phyloP scores from a whole-genome alignment of 2,329 filamentous ascomycete genomes.

The Diaporthe aspalathi region DNA sequence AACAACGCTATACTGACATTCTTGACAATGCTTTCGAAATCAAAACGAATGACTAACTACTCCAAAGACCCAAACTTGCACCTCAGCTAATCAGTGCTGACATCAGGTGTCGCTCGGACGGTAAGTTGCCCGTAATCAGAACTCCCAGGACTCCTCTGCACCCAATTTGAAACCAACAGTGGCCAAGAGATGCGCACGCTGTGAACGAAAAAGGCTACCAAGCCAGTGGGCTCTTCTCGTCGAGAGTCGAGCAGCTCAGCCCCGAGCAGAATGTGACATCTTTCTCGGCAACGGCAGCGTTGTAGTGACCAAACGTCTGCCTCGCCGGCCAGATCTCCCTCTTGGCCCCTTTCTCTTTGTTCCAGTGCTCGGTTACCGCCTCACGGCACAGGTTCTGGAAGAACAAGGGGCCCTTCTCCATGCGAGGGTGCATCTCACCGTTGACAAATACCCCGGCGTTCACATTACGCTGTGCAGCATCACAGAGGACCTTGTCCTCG shows the following conservation, averaged over 20 bases:
- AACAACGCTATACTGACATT: slow-evolving; percentile 13
- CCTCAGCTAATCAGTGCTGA: background rate
- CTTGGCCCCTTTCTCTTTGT: slow-evolving; percentile 42
- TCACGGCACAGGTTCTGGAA: slow-evolving; percentile 49
- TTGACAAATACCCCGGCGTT: slow-evolving; percentile 71
- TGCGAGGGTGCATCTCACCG: slow-evolving; percentile 70
- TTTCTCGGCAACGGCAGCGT: slow-evolving; percentile 26
- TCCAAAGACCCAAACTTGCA: background rate
- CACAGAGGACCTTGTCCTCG: slow-evolving; percentile 73
- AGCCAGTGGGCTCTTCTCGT: slow-evolving; percentile 27
- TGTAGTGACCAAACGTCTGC: slow-evolving; percentile 40
- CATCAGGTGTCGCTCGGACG: background rate
- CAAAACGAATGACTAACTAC: slow-evolving; percentile 16
- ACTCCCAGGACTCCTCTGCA: slow-evolving; percentile 8
- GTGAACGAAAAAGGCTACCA: background rate
- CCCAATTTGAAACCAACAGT: background rate
- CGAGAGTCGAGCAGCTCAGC: slow-evolving; percentile 28
- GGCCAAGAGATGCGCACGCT: background rate
- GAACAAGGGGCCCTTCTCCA: slow-evolving; percentile 69
- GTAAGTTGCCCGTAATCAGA: background rate
- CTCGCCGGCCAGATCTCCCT: slow-evolving; percentile 49
- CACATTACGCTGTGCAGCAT: slow-evolving; percentile 69
- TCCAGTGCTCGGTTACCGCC: slow-evolving; percentile 46
- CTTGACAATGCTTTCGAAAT: slow-evolving; percentile 11
- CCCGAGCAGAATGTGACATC: slow-evolving; percentile 26